These are phyloP conservation scores for Pelargonium australe DNA, from an alignment of 441 rosid species.

Conservation along the genomic window DNA sequence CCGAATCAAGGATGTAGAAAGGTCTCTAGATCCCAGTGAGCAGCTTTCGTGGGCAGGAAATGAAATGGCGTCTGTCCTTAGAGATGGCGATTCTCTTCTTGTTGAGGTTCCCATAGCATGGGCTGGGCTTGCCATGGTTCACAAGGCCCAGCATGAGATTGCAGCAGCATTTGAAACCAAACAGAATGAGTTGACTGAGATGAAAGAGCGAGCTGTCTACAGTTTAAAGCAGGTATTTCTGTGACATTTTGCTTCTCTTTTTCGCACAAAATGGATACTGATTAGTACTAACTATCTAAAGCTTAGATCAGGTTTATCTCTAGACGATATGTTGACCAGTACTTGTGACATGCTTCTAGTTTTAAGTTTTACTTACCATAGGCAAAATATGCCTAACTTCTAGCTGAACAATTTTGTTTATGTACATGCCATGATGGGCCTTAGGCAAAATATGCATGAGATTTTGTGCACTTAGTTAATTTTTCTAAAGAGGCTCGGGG, in stretches of 20 bases:
- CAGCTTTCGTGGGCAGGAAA: slow-evolving; percentile 88
- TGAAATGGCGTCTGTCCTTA: slow-evolving; percentile 90
- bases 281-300: neutral
- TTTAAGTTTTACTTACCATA: neutral
- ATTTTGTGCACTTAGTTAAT: neutral
- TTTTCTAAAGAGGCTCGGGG: neutral
- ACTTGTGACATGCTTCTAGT: neutral
- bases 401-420: too few relatives aligned
- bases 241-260: neutral
- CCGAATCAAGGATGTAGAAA: slow-evolving; percentile 83
- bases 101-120: slow-evolving; percentile 71
- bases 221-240: slow-evolving; percentile 78
- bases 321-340: neutral
- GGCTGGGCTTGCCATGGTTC: slow-evolving; percentile 95
- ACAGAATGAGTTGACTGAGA: slow-evolving; percentile 47
- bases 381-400: neutral
- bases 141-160: slow-evolving; percentile 83
- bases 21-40: slow-evolving; percentile 84
- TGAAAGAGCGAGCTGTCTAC: slow-evolving; percentile 66
- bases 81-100: slow-evolving; percentile 81
- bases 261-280: neutral
- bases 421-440: too few relatives aligned
- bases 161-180: slow-evolving; percentile 69
- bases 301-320: neutral
- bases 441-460: too few relatives aligned